phyloP scores from a whole-genome alignment of 495 filamentous ascomycete species.

The Cudoniella acicularis region DNA sequence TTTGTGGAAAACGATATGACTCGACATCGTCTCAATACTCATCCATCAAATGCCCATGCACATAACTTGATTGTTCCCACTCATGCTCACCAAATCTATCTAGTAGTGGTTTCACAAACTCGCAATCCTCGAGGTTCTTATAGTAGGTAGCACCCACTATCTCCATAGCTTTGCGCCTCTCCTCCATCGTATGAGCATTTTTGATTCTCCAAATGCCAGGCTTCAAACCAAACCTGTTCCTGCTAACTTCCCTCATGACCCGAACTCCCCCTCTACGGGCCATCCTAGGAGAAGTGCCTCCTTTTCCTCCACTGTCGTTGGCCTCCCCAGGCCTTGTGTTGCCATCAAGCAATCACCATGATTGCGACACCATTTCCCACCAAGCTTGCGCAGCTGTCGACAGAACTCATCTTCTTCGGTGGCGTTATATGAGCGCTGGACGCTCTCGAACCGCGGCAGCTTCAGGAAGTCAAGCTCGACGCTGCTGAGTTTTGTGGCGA shows the following conservation, averaged over 20 bases:
- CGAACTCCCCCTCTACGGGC: slow-evolving; percentile 13
- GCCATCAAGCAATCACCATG: slow-evolving; percentile 7
- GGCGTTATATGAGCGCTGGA: not conserved
- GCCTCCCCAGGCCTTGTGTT: not conserved
- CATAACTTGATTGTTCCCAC: no score
- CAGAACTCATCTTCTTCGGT: slow-evolving; percentile 18
- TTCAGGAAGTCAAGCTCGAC: slow-evolving; percentile 15
- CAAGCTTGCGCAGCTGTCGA: slow-evolving; percentile 8
- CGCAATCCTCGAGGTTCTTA: slow-evolving; percentile 25
- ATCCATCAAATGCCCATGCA: no score
- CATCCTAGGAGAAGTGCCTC: slow-evolving; percentile 13
- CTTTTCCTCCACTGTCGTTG: not conserved
- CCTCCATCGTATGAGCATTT: slow-evolving; percentile 28
- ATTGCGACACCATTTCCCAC: slow-evolving; percentile 14
- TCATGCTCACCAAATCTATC: no score
- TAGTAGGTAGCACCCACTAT: slow-evolving; percentile 26
- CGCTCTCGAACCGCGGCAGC: not conserved
- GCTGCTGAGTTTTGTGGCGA: not conserved
- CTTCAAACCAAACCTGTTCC: not conserved
- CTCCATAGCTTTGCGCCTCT: slow-evolving; percentile 25
- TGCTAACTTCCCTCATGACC: slow-evolving; percentile 4
- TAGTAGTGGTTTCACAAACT: not conserved
- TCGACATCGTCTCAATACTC: no score
- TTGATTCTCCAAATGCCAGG: not conserved
- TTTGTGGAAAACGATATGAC: no score